phyloP scores from a whole-genome alignment of 345 rosid genomes.

The Salix brachista region DNA sequence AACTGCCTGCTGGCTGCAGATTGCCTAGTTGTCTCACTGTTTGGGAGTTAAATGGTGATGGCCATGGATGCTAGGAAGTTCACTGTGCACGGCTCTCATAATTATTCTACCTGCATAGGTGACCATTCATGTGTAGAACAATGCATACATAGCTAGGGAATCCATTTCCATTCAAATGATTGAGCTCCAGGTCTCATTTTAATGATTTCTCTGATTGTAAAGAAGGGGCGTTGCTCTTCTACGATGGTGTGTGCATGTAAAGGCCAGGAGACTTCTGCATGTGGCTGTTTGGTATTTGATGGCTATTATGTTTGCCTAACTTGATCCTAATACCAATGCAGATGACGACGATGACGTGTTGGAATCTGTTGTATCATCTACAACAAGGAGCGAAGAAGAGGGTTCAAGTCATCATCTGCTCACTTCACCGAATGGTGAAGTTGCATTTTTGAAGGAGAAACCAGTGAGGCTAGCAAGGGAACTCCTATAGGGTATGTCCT shows the following conservation, averaged over 20 bases:
- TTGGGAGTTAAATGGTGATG: not conserved
- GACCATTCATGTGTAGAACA: not conserved
- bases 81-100: not conserved
- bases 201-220: not conserved
- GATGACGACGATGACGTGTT: constrained; percentile 49
- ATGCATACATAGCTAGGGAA: not conserved
- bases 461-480: constrained; percentile 67
- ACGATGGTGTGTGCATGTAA: not conserved
- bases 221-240: not conserved
- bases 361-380: constrained; percentile 56
- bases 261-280: not conserved
- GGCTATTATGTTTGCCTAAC: not conserved
- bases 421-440: constrained; percentile 49
- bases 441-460: constrained; percentile 62
- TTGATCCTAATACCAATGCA: not conserved
- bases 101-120: not conserved
- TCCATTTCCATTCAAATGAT: not conserved
- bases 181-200: not conserved
- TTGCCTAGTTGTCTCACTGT: not conserved
- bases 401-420: constrained; percentile 67
- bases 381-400: constrained; percentile 59
- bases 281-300: not conserved
- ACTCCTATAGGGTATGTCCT: constrained; percentile 23
- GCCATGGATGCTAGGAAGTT: not conserved
- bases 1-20: not conserved